phyloP scores from a whole-genome alignment of 345 rosid genomes.

The Eucalyptus cloeziana region DNA sequence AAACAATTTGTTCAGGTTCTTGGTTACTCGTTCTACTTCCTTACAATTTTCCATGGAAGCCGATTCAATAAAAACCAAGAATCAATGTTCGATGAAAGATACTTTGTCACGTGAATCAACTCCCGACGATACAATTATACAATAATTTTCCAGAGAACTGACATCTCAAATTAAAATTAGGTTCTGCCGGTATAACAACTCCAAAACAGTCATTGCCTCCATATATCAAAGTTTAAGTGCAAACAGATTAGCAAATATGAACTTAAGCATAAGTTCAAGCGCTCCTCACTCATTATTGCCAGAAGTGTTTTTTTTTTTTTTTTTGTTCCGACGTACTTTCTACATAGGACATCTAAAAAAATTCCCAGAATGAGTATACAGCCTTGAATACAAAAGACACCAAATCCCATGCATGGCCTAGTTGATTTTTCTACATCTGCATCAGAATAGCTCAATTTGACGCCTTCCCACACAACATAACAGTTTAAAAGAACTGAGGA shows the following conservation, averaged over 20 bases:
- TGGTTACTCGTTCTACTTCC: neutral
- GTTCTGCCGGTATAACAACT: neutral
- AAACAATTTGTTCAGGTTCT: neutral
- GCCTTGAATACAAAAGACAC: neutral
- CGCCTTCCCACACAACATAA: neutral
- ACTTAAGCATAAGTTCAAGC: neutral
- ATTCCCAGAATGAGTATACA: neutral
- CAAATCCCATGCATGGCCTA: neutral
- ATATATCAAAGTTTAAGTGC: neutral
- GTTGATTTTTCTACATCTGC: neutral
- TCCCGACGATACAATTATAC: neutral
- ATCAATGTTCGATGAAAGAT: neutral
- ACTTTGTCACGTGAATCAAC: neutral
- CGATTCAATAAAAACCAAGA: neutral
- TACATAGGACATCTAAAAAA: neutral
- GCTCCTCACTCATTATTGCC: neutral
- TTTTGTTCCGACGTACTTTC: neutral
- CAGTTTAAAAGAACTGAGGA: neutral
- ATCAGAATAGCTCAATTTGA: neutral
- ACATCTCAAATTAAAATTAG: neutral
- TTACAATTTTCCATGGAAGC: neutral
- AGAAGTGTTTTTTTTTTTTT: neutral
- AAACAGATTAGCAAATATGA: neutral
- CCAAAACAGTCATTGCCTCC: neutral
- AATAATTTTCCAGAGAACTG: neutral